Conservation (phyloP, 2,329 filamentous ascomycete genomes). For the Phaeosphaeria sp. region DNA sequence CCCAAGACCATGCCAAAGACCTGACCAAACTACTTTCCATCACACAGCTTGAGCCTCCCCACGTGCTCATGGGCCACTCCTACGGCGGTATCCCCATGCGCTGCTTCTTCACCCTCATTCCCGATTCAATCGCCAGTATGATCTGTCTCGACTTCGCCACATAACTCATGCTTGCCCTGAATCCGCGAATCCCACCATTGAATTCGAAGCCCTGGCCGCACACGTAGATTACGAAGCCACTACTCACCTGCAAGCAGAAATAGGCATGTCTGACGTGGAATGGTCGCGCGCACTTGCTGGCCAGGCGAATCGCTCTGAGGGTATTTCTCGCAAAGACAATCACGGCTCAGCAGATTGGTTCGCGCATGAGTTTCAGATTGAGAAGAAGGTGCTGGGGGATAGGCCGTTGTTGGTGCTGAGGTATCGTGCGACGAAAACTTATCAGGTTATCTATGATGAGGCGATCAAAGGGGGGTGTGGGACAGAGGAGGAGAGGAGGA, state of each 20-base stretch:
- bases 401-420: slow-evolving; percentile 11
- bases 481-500: slow-evolving; percentile 7
- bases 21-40: slow-evolving; percentile 4
- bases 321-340: slow-evolving; percentile 3
- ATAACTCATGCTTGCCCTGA: slow-evolving; percentile 15
- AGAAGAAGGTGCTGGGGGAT: slow-evolving; percentile 1
- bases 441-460: slow-evolving; percentile 10
- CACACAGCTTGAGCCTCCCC: slow-evolving; percentile 9
- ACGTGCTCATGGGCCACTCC: slow-evolving; percentile 12
- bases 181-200: slow-evolving; percentile 6
- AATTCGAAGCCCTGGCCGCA: slow-evolving; percentile 1
- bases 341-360: slow-evolving; percentile 10
- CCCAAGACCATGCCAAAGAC: slow-evolving; percentile 10
- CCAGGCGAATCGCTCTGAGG: neutral
- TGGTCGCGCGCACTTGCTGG: slow-evolving; percentile 7
- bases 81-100: slow-evolving; percentile 14
- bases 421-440: slow-evolving; percentile 5
- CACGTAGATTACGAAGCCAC: slow-evolving; percentile 11
- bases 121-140: neutral
- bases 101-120: slow-evolving; percentile 5
- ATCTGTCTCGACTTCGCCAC: slow-evolving; percentile 11
- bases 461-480: slow-evolving; percentile 7
- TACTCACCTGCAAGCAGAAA: slow-evolving; percentile 11
- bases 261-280: slow-evolving; percentile 10
- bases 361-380: slow-evolving; percentile 7